Base-by-base conservation (phyloP, 2,329 filamentous ascomycete genomes). In the Rugonectria rugulosa region DNA sequence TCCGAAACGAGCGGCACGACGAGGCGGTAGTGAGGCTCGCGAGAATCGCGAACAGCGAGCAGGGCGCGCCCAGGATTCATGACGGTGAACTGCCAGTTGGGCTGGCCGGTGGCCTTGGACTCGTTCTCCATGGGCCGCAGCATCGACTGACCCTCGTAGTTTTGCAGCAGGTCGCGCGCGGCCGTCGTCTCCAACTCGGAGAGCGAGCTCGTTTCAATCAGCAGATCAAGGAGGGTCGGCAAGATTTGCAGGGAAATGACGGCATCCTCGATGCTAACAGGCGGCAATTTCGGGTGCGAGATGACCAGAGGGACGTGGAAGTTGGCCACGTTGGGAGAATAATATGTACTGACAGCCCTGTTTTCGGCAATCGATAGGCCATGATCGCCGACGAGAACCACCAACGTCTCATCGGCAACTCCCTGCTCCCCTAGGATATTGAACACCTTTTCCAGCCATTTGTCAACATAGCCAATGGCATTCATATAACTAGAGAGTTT, bases 211-310 rank as follows among this genome's bases (percentile, higher is more conserved):
- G 65, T 69, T 36, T 70, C 64, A 2, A 63, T 21, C 6, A 72
- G 67, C 2, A 72, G 40, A 19, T 71, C 70, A 7, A 72, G 62
- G 6, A 72, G 64, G 1, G 70, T 70, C 0, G 70, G 70, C 1
- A 72, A 56, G 2, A 72, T 62, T 38, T 68, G 65, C 15, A 61
- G 49, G 2, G 68, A 68, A 5, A 61, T 61, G 9, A 68, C 65
- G 2, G 64, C 43, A 20, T 64, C 63, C 6, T 69, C 44, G 36
- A 70, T 43, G 15, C 66, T 45, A 1, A 71, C 38, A 6, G 45
- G 27, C 2, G 70, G 70, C 3, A 72, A 50, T 12, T 51, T 59
- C 0, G 68, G 69, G 9, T 72, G 70, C 1, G 68, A 70, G 3
- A 71, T 21, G 4, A 70, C 62, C 6, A 72, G 41, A 2, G 69